Conservation (phyloP, 1,284 basidiomycete genomes). For the Boletellus sp. region DNA sequence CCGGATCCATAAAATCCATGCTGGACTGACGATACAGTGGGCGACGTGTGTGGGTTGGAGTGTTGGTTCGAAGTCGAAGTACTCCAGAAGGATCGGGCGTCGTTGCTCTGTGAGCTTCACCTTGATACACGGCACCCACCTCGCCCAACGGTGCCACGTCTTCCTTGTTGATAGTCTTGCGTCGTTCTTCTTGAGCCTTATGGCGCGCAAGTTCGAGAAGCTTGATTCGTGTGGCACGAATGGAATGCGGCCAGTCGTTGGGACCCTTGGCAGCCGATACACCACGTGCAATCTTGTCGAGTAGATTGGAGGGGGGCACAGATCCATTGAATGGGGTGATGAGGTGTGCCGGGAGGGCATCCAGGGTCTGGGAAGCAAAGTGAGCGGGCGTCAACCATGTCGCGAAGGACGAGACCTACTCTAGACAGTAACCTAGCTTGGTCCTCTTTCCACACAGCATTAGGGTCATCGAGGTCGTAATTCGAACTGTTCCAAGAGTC, state of each 20-base stretch:
- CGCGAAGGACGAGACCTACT: conserved; percentile 39
- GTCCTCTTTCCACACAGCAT: conserved; percentile 71
- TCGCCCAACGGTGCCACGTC: conserved; percentile 12
- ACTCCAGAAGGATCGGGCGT: conserved; percentile 35
- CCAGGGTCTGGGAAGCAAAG: conserved; percentile 50
- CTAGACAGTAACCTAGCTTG: conserved; percentile 62
- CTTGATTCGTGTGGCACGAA: conserved; percentile 74
- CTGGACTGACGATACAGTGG: conserved; percentile 76
- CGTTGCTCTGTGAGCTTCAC: conserved; percentile 10
- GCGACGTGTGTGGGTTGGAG: conserved; percentile 35
- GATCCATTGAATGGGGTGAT: conserved; percentile 78
- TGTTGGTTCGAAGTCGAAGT: conserved; percentile 42
- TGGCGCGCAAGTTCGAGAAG: conserved; percentile 68
- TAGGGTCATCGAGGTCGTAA: conserved; percentile 52
- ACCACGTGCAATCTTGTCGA: conserved; percentile 78
- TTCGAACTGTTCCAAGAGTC: conserved; percentile 82
- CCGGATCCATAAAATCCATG: conserved; percentile 73
- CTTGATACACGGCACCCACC: conserved; percentile 6
- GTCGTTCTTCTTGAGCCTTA: conserved; percentile 53
- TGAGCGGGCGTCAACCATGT: conserved; percentile 11
- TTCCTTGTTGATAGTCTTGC: conserved; percentile 37
- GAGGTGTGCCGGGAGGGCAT: conserved; percentile 75
- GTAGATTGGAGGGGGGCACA: conserved; percentile 75
- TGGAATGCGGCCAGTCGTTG: conserved; percentile 73
- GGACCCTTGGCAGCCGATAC: conserved; percentile 68